Conservation (phyloP, 768 basidiomycete genomes). For the Amanita thiersii region DNA sequence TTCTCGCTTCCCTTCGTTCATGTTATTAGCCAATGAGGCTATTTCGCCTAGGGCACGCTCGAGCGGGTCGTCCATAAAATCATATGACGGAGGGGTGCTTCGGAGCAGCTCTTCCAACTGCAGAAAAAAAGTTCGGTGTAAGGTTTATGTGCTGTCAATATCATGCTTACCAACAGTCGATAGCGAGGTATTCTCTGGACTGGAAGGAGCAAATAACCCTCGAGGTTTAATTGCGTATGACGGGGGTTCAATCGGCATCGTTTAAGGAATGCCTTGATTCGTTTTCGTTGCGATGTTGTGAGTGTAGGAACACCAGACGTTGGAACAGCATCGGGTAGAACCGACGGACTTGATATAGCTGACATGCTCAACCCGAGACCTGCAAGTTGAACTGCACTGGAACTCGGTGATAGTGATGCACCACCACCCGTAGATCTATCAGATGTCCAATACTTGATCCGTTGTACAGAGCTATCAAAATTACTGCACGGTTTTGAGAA, state of each 20-base stretch:
- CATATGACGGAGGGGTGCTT: constrained; percentile 74
- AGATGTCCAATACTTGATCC: constrained; percentile 80
- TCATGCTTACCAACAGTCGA: constrained; percentile 69
- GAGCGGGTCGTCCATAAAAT: constrained; percentile 74
- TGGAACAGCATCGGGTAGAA: constrained; percentile 29
- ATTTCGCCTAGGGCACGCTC: constrained; percentile 85
- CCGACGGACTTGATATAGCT: constrained; percentile 36
- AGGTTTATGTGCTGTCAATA: constrained; percentile 5
- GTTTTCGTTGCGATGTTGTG: constrained; percentile 75
- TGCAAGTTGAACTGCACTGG: constrained; percentile 54
- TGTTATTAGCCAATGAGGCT: constrained; percentile 79
- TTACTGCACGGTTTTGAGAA: constrained; percentile 46
- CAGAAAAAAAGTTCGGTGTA: constrained; percentile 3
- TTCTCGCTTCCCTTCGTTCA: constrained; percentile 98
- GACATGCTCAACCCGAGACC: constrained; percentile 53
- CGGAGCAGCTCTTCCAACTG: constrained; percentile 82
- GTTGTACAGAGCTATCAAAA: constrained; percentile 87
- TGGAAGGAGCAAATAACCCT: constrained; percentile 89
- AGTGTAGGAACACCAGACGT: constrained; percentile 45
- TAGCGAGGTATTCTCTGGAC: constrained; percentile 98
- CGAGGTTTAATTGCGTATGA: constrained; percentile 90
- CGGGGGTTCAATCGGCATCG: constrained; percentile 82
- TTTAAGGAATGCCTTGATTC: constrained; percentile 85
- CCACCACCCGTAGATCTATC: constrained; percentile 41
- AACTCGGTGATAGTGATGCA: constrained; percentile 45